A percentile compares a stretch with the other conserved stretches of the same genome.
Evolutionary conservation across 345 rosid genomes (phyloP).

Genomic region (Tarenaya hassleriana): DNA sequence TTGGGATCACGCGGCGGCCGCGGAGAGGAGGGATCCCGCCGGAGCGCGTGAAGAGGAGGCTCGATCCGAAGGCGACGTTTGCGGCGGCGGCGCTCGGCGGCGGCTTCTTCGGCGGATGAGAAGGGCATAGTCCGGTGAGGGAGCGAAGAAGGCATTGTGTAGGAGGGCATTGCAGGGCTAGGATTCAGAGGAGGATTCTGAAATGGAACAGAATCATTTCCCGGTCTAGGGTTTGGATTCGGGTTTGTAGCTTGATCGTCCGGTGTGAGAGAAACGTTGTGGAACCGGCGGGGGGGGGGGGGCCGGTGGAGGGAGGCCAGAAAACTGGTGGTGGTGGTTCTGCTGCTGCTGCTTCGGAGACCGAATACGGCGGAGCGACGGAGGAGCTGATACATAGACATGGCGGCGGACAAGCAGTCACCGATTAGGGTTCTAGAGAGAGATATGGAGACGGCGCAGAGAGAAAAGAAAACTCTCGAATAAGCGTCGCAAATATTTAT

Average conservation of each 20-base stretch:
- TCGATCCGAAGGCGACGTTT: constrained; percentile 88
- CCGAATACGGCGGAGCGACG: constrained; percentile 30
- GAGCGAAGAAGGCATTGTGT: constrained; percentile 11
- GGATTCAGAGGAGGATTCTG: constrained; percentile 18
- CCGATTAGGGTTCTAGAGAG: constrained; percentile 24
- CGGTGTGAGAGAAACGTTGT: constrained; percentile 19
- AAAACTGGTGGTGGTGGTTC: constrained; percentile 11
- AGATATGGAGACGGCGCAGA: no score
- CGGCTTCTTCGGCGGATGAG: constrained; percentile 94
- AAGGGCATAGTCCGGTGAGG: constrained; percentile 50
- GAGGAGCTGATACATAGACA: constrained; percentile 52
- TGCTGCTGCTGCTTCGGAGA: constrained; percentile 6
- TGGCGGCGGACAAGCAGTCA: constrained; percentile 20
- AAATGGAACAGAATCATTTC: constrained; percentile 1
- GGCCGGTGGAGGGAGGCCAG: constrained; percentile 22
- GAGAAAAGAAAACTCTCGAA: no score
- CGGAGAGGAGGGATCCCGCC: constrained; percentile 40
- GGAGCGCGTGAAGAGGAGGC: constrained; percentile 89
- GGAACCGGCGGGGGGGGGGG: constrained; percentile 29
- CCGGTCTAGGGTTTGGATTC: constrained; percentile 1
- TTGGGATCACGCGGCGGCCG: constrained; percentile 80
- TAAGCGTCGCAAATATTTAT: no score
- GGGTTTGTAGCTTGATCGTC: constrained; percentile 1
- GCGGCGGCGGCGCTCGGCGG: constrained; percentile 87
- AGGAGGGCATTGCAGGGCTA: constrained; percentile 12